Conservation (phyloP, 768 basidiomycete species). For the Phanerodontia chrysosporium region DNA sequence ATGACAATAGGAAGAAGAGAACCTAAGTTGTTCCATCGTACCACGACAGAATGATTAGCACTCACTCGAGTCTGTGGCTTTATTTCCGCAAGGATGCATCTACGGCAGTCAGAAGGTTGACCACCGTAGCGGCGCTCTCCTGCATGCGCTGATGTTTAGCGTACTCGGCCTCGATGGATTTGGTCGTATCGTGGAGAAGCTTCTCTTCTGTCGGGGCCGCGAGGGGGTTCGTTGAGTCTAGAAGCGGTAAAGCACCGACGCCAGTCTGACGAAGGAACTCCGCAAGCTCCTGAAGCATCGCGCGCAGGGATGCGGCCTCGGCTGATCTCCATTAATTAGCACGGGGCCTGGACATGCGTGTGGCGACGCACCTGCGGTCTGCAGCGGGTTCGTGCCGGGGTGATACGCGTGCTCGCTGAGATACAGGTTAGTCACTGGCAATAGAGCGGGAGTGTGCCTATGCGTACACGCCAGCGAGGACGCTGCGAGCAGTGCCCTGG, state of each 20-base stretch:
- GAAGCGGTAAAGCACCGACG: constrained; percentile 61
- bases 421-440: no score
- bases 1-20: no score
- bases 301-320: constrained; percentile 36
- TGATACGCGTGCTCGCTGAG: constrained; percentile 61
- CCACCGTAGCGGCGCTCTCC: constrained; percentile 53
- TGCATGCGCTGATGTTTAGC: constrained; percentile 50
- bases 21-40: no score
- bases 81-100: neutral
- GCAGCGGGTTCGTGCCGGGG: constrained; percentile 45
- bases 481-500: constrained; percentile 43
- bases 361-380: constrained; percentile 48
- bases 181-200: constrained; percentile 38
- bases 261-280: constrained; percentile 54
- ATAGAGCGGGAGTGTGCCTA: no score
- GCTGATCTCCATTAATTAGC: no score
- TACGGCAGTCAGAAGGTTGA: constrained; percentile 32
- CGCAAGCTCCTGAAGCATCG: constrained; percentile 40
- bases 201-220: constrained; percentile 36
- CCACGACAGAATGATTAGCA: no score
- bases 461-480: constrained; percentile 48
- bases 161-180: constrained; percentile 41
- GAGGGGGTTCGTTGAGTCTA: constrained; percentile 20
- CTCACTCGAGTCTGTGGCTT: no score
- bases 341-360: neutral